Conservation (phyloP, 1,284 basidiomycete genomes). For the Pholiota adiposa region DNA sequence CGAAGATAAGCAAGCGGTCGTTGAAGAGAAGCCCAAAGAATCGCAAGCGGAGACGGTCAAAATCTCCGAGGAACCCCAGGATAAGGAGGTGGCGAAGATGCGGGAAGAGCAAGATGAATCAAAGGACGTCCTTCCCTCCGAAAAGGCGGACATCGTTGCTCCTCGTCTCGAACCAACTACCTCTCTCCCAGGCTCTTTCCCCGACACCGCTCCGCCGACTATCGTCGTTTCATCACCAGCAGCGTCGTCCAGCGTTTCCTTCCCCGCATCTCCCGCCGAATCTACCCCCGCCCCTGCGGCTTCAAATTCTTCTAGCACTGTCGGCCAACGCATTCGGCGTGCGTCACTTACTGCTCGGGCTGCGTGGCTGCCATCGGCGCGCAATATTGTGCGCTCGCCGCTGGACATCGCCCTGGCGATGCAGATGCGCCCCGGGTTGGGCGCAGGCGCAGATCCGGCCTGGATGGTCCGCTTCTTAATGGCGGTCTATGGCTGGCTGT, state of each 20-base stretch:
- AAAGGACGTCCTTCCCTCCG: background rate
- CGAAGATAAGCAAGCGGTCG: constrained; percentile 1
- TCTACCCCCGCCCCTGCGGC: constrained; percentile 9
- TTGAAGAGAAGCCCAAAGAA: background rate
- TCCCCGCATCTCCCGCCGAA: background rate
- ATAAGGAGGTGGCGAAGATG: background rate
- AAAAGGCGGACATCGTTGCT: background rate
- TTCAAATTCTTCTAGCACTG: background rate
- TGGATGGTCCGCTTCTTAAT: constrained; percentile 81
- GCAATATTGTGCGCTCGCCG: constrained; percentile 38
- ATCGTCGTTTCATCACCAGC: background rate
- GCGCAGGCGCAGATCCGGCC: constrained; percentile 69
- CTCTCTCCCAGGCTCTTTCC: constrained; percentile 29
- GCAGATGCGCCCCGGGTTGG: constrained; percentile 72
- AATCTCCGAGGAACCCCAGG: background rate
- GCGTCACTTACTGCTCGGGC: background rate
- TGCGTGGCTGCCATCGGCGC: constrained; percentile 18
- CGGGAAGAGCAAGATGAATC: constrained; percentile 1
- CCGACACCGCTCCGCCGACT: constrained; percentile 13
- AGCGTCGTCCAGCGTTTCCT: background rate
- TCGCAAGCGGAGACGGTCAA: too few species aligned
- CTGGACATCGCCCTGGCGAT: constrained; percentile 76
- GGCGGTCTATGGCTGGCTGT: constrained; percentile 78
- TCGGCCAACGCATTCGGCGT: background rate
- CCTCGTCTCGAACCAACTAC: constrained; percentile 8